Percentiles rank a stretch among this genome's conserved stretches.
These are phyloP conservation scores for Tanozyma kutaoensis DNA, from an alignment of 805 yeast species.

Conservation along the genomic window DNA sequence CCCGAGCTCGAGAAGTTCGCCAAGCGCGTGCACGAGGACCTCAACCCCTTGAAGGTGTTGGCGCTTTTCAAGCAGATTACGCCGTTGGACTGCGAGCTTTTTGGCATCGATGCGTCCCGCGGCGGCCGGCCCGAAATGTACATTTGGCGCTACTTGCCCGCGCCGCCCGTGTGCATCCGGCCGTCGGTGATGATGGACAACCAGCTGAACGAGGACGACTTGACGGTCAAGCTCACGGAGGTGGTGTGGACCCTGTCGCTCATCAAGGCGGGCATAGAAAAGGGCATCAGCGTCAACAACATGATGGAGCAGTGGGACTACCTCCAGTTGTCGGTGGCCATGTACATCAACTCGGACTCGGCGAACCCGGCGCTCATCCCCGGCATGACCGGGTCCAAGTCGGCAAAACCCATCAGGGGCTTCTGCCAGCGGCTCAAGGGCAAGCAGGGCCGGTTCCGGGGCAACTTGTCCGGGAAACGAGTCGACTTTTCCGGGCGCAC, in stretches of 20 bases:
- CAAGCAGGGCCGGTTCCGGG: conserved; percentile 97
- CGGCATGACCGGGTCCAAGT: conserved; percentile 36
- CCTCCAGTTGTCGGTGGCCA: conserved; percentile 86
- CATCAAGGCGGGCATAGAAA: conserved; percentile 88
- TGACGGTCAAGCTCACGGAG: conserved; percentile 91
- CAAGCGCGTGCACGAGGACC: conserved; percentile 81
- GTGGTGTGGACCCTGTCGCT: conserved; percentile 94
- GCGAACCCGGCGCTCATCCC: conserved; percentile 73
- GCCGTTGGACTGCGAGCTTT: conserved; percentile 81
- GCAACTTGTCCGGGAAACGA: conserved; percentile 94
- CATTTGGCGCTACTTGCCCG: conserved; percentile 94
- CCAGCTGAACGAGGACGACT: conserved; percentile 92
- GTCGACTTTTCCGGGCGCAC: conserved; percentile 98
- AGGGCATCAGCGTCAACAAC: conserved; percentile 85
- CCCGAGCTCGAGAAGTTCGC: conserved; percentile 85
- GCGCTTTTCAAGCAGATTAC: conserved; percentile 76
- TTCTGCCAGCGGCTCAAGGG: conserved; percentile 96
- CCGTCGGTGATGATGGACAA: conserved; percentile 92
- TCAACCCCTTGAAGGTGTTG: conserved; percentile 83
- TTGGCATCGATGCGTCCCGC: conserved; percentile 78
- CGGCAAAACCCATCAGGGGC: conserved; percentile 76
- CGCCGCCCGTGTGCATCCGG: conserved; percentile 97
- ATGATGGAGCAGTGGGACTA: conserved; percentile 99
- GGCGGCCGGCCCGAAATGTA: conserved; percentile 95
- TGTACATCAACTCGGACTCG: conserved; percentile 94